Evolutionary conservation across 805 yeast species (phyloP).

Genomic region (Barnettozyma botsteinii): DNA sequence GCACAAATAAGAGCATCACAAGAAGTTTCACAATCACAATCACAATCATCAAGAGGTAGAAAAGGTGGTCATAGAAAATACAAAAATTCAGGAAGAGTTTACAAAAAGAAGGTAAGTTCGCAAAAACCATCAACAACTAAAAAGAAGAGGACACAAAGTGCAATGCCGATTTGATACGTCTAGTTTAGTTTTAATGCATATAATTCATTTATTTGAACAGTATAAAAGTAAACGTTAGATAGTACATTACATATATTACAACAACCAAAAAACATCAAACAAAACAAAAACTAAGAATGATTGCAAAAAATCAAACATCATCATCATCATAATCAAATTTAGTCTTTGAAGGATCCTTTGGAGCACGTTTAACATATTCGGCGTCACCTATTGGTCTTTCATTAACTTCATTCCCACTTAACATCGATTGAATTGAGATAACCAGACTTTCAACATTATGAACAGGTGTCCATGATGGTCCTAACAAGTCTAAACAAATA

Average conservation of each 20-base stretch:
- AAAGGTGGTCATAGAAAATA: not conserved
- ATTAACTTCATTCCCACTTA: conserved; percentile 40
- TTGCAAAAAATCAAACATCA: conserved; percentile 21
- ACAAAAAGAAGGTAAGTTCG: not conserved
- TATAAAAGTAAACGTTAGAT: no score
- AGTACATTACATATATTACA: no score
- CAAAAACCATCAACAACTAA: not conserved
- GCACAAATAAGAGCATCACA: conserved; percentile 22
- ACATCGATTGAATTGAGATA: conserved; percentile 61
- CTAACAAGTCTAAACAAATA: conserved; percentile 64
- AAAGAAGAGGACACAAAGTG: not conserved
- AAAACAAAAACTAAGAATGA: no score
- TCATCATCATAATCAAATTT: conserved; percentile 60
- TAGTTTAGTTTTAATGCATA: no score
- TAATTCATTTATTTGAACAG: no score
- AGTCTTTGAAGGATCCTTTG: conserved; percentile 47
- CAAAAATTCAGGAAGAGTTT: not conserved
- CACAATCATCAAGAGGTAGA: not conserved
- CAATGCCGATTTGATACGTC: conserved; percentile 5
- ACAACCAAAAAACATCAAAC: no score
- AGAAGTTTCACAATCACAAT: conserved; percentile 1
- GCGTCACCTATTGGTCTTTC: conserved; percentile 57
- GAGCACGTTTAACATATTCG: conserved; percentile 45
- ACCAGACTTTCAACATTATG: conserved; percentile 37
- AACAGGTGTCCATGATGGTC: conserved; percentile 31